Conservation (phyloP, 768 basidiomycete species). For the Roridomyces roridus region DNA sequence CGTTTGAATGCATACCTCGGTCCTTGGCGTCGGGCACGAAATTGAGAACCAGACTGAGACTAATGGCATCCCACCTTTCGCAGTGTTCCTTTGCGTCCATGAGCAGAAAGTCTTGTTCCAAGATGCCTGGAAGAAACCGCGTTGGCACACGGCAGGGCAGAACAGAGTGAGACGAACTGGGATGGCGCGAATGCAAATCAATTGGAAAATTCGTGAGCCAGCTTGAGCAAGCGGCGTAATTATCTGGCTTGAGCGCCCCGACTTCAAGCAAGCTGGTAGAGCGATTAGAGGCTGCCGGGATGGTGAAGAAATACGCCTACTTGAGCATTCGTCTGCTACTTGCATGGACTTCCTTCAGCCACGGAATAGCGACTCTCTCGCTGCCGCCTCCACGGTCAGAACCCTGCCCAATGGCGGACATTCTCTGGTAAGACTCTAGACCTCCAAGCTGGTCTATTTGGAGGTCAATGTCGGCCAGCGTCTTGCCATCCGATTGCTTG, state of each 20-base stretch:
- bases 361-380: slow-evolving; percentile 77
- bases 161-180: slow-evolving; percentile 32
- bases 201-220: slow-evolving; percentile 84
- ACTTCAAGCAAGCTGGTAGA: slow-evolving; percentile 79
- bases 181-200: slow-evolving; percentile 85
- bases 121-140: slow-evolving; percentile 47
- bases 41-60: slow-evolving; percentile 89
- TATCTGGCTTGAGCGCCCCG: slow-evolving; percentile 86
- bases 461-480: slow-evolving; percentile 58
- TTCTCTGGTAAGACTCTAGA: slow-evolving; percentile 78
- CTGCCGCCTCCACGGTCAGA: slow-evolving; percentile 87
- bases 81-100: slow-evolving; percentile 58
- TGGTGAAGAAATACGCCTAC: slow-evolving; percentile 33
- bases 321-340: slow-evolving; percentile 36
- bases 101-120: slow-evolving; percentile 85
- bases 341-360: slow-evolving; percentile 63
- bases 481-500: too few relatives aligned
- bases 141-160: not conserved
- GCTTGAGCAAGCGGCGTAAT: slow-evolving; percentile 65
- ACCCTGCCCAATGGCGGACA: slow-evolving; percentile 84
- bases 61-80: slow-evolving; percentile 77
- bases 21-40: slow-evolving; percentile 80
- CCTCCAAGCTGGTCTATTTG: slow-evolving; percentile 80
- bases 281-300: not conserved
- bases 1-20: slow-evolving; percentile 59